Base-by-base conservation (phyloP, 176 grass and related monocot species). In the Stipa capillata region DNA sequence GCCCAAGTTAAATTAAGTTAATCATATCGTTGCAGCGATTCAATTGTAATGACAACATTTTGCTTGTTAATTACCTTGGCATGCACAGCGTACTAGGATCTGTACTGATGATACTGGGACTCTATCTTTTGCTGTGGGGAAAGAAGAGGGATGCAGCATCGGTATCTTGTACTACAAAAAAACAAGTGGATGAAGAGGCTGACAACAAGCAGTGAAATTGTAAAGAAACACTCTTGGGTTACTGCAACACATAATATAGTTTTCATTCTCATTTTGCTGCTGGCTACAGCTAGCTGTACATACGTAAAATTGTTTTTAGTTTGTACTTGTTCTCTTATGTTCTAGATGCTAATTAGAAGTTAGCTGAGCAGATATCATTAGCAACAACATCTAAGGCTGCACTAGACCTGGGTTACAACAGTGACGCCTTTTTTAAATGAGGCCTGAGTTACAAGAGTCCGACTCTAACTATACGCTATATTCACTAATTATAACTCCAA, bases 81-180 rank as follows among this genome's bases (percentile, higher is more conserved):
- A 6, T 73, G 33, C 39, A 40, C 79, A 97, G 91, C 20, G 59
- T 97, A 52, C 56, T 91, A 70, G 89, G 91, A 32, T 91, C 89
- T 4, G 54, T 18, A 16, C 47, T 97, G 60, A 86, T 91, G 86
- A 81, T 97, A 52, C 47, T 53, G 36, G 94, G 89, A 8, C 86
- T 93, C 11, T 91, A 93, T 27, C 88, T 97, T 32, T 44, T 97
- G 62, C 51, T 97, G 24, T 97, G 94, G 94, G 94, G 94, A 71
- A 97, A 97, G 79, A 97, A 85, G 77, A 67, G 71, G 59, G n/a
- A n/a, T n/a, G n/a, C n/a, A n/a, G n/a, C n/a, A n/a, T n/a, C n/a
- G n/a, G n/a, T n/a, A n/a, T n/a, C n/a, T n/a, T n/a, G n/a, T n/a
- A n/a, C n/a, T n/a, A n/a, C n/a, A n/a, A n/a, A n/a, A n/a, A n/a